Base-by-base conservation (phyloP, 352 stramenopile species). In the Phytopythium boreale region DNA sequence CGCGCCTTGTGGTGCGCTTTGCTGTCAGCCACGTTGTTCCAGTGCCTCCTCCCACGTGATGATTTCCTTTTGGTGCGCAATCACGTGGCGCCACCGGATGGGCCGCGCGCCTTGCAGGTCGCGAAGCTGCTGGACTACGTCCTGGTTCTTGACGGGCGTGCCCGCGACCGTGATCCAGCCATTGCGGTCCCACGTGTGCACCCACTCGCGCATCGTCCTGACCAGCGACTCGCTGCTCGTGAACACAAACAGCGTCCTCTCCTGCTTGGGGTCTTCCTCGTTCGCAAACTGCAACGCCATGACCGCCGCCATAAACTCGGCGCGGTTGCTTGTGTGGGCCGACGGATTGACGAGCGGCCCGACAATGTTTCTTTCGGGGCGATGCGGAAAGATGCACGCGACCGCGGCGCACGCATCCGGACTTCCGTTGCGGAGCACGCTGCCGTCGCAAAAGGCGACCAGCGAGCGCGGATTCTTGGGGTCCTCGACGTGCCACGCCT, bases 151-250 rank as follows among this genome's bases (percentile, higher is more conserved):
- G 14, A 71, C 60, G 0, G 59, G 43, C 20, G 20, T 37, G 9
- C 61, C 68, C 6, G 43, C 50, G 43, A 64, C 36, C 6, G 50
- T 71, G n/a, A 31, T 12, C 64, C 68, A 74, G 12, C 64, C 64
- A 20, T 69, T 69, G 50, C 59, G 60, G 12, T 39, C 17, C 68
- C 68, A 74, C 19, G 47, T 34, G 31, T 69, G 59, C 12, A 74
- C 43, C 60, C 64, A 71, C 22, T 66, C 58, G 22, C 27, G 63
- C 68, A 69, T 71, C 11, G 68, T 64, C 4, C 57, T 24, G 3
- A 71, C 22, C 31, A 75, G 47, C 11, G 63, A 15, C 41, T 44
- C 34, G 60, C 68, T 67, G 63, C 55, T 53, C 1, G 61, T 66
- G 61, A 57, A 75, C 27, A 75, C 62, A 36, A 62, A 69, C 55